Evolutionary conservation across 108 stramenopile genomes (phyloP).

Genomic region (Cyclotella cryptica): DNA sequence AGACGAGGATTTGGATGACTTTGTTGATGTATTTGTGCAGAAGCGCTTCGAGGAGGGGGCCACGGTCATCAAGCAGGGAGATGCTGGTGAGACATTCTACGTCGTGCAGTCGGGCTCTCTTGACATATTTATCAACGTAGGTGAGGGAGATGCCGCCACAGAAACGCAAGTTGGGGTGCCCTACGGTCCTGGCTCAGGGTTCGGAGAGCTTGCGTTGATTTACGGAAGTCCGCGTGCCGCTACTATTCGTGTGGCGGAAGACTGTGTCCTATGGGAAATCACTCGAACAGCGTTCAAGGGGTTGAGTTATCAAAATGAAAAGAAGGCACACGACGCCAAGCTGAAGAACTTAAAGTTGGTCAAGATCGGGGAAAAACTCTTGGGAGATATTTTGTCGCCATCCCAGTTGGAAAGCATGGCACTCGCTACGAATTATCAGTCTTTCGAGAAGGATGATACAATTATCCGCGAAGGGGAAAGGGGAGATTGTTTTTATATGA

Average conservation of each 20-base stretch:
- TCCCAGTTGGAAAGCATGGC: conserved; percentile 66
- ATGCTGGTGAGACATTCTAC: conserved; percentile 47
- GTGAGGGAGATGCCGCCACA: conserved; percentile 28
- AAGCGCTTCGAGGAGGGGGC: conserved; percentile 13
- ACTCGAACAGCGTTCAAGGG: conserved; percentile 38
- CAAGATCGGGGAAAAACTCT: conserved; percentile 56
- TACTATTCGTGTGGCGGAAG: conserved; percentile 53
- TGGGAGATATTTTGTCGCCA: conserved; percentile 56
- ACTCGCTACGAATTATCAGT: conserved; percentile 49
- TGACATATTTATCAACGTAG: conserved; percentile 46
- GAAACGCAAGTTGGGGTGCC: conserved; percentile 42
- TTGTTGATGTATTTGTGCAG: conserved; percentile 25
- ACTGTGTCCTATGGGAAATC: conserved; percentile 45
- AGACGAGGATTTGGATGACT: conserved; percentile 17
- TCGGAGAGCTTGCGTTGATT: conserved; percentile 86
- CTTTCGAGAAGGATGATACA: conserved; percentile 69
- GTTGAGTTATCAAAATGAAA: conserved; percentile 49
- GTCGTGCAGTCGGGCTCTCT: conserved; percentile 57
- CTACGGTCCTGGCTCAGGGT: conserved; percentile 45
- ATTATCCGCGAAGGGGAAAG: conserved; percentile 88
- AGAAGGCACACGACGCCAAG: conserved; percentile 45
- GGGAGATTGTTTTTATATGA: conserved; percentile 88
- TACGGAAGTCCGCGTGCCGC: conserved; percentile 73
- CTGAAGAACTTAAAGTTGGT: conserved; percentile 64
- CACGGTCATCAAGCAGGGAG: conserved; percentile 39